Evolutionary conservation across 805 yeast genomes (phyloP).

Genomic region (Yarrowia divulgata): DNA sequence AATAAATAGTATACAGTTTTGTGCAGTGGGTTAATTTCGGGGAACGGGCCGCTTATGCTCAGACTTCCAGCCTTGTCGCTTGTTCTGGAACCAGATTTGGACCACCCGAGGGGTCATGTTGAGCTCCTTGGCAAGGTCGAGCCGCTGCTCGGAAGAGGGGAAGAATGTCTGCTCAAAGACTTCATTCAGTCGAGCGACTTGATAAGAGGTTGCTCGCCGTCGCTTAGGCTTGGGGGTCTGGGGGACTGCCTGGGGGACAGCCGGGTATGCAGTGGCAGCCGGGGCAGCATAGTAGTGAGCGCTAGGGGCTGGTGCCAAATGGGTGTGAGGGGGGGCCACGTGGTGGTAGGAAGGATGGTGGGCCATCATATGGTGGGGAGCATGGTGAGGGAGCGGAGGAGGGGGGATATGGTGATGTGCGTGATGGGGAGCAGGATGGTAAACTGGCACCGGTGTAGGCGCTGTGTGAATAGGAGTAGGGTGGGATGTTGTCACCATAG

Average conservation of each 20-base stretch:
- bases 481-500: background rate
- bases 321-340: constrained; percentile 22
- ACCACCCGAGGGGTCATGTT: constrained; percentile 89
- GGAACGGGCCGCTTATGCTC: constrained; percentile 45
- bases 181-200: constrained; percentile 67
- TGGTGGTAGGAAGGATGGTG: constrained; percentile 17
- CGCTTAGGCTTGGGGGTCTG: constrained; percentile 56
- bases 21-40: constrained; percentile 39
- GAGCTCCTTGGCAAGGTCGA: constrained; percentile 72
- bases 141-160: constrained; percentile 76
- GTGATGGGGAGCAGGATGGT: constrained; percentile 15
- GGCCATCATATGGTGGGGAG: constrained; percentile 13
- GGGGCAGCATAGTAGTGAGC: constrained; percentile 24
- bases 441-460: constrained; percentile 13
- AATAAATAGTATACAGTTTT: constrained; percentile 36
- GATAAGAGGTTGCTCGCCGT: constrained; percentile 81
- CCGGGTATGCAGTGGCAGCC: constrained; percentile 27
- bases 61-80: constrained; percentile 57
- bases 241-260: constrained; percentile 9
- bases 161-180: constrained; percentile 80
- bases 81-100: constrained; percentile 90
- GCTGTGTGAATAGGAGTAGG: constrained; percentile 14
- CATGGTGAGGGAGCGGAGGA: constrained; percentile 15
- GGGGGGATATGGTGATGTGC: constrained; percentile 21
- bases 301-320: constrained; percentile 16